These are phyloP conservation scores for Simmondsia chinensis DNA, from an alignment of 148 eudicot species.

Conservation along the genomic window DNA sequence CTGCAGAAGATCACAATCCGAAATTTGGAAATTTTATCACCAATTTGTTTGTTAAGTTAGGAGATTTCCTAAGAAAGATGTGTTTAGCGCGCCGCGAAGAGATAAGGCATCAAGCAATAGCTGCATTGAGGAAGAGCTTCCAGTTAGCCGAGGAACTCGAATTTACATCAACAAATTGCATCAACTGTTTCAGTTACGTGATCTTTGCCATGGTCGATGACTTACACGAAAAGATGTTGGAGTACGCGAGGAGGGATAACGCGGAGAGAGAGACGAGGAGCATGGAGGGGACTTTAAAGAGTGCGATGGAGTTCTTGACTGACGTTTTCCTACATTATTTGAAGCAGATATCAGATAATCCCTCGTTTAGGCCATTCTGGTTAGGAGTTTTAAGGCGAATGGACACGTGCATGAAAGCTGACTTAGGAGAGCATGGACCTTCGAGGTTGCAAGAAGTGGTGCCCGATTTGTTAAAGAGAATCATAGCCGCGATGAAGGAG, in stretches of 20 bases:
- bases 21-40: constrained; percentile 27
- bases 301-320: constrained; percentile 70
- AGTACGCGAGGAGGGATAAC: constrained; percentile 71
- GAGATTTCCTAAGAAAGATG: constrained; percentile 66
- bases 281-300: constrained; percentile 76
- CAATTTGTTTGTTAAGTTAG: constrained; percentile 58
- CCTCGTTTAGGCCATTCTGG: constrained; percentile 69
- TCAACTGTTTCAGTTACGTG: constrained; percentile 52
- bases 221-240: constrained; percentile 82
- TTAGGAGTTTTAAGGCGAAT: constrained; percentile 70
- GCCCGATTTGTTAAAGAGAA: constrained; percentile 52
- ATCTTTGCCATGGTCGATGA: constrained; percentile 92
- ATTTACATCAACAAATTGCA: constrained; percentile 41
- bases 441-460: constrained; percentile 58
- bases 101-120: constrained; percentile 69
- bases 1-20: constrained; percentile 27
- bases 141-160: constrained; percentile 49
- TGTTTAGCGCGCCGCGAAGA: constrained; percentile 88
- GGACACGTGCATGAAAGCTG: constrained; percentile 95
- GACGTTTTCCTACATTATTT: constrained; percentile 59
- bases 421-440: constrained; percentile 54
- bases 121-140: constrained; percentile 57
- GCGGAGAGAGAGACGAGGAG: constrained; percentile 88
- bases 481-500: constrained; percentile 65
- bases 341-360: constrained; percentile 39